These are phyloP conservation scores for Botryosphaeria dothidea DNA, from an alignment of 2,329 filamentous ascomycete genomes.

Conservation along the genomic window DNA sequence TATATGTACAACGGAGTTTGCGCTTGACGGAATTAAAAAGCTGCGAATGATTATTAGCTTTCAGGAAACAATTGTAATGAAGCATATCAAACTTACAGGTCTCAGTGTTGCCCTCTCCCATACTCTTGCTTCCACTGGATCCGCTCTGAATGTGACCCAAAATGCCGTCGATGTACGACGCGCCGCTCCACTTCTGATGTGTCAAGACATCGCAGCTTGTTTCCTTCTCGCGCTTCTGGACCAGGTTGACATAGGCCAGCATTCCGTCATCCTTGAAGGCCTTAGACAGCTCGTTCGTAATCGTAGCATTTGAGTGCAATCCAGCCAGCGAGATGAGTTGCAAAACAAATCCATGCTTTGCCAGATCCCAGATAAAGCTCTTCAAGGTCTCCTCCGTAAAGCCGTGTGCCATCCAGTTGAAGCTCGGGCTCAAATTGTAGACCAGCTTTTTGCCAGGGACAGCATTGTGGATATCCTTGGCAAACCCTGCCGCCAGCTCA, in stretches of 20 bases:
- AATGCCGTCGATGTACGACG: conserved; percentile 81
- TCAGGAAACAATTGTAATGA: no score
- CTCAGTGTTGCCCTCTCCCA: conserved; percentile 95
- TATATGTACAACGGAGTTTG: not conserved
- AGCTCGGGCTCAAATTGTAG: conserved; percentile 94
- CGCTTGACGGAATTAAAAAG: not conserved
- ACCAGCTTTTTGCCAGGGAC: conserved; percentile 85
- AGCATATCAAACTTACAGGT: conserved; percentile 35
- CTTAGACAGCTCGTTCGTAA: conserved; percentile 72
- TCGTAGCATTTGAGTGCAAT: conserved; percentile 63
- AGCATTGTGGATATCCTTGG: conserved; percentile 68
- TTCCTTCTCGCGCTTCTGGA: conserved; percentile 89
- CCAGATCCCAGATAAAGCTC: conserved; percentile 96
- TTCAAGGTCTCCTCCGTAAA: conserved; percentile 81
- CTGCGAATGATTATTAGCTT: not conserved
- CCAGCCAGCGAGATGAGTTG: conserved; percentile 67
- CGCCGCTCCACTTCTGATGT: conserved; percentile 85
- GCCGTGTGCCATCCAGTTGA: conserved; percentile 98
- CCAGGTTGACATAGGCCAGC: conserved; percentile 93
- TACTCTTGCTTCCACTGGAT: conserved; percentile 84
- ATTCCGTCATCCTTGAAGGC: conserved; percentile 90
- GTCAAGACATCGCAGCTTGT: conserved; percentile 88
- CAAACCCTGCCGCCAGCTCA: conserved; percentile 72
- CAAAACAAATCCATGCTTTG: conserved; percentile 62
- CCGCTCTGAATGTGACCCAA: conserved; percentile 88